Evolutionary conservation across 2,329 filamentous ascomycete genomes (phyloP).

Genomic region (Pestalotiopsis sp.): DNA sequence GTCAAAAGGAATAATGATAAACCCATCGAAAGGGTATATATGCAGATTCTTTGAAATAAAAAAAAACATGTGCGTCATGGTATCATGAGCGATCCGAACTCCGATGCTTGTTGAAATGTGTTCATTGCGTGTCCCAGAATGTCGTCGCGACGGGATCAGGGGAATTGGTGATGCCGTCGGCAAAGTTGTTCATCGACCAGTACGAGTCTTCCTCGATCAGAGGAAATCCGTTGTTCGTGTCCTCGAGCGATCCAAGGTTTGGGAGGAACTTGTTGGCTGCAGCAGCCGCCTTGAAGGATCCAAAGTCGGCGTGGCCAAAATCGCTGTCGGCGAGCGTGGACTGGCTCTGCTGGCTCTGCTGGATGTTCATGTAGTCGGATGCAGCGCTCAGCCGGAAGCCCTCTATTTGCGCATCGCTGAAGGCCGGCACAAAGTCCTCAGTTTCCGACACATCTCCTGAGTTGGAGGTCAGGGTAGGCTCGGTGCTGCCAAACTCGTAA

Average conservation of each 20-base stretch:
- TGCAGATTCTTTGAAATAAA: not conserved
- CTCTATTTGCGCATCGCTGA: constrained; percentile 46
- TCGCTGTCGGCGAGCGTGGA: constrained; percentile 45
- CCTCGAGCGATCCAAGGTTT: constrained; percentile 39
- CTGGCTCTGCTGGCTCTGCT: constrained; percentile 39
- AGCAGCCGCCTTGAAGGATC: constrained; percentile 55
- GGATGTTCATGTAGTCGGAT: constrained; percentile 48
- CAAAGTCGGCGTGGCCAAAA: constrained; percentile 53
- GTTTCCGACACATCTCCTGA: constrained; percentile 70
- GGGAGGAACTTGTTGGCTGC: constrained; percentile 47
- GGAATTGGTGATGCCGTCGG: constrained; percentile 34
- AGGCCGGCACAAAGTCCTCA: constrained; percentile 54
- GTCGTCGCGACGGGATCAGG: constrained; percentile 33
- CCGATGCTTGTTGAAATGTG: constrained; percentile 7
- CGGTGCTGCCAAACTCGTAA: constrained; percentile 50
- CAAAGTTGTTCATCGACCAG: constrained; percentile 41
- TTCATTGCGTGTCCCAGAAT: constrained; percentile 27
- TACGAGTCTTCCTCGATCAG: constrained; percentile 48
- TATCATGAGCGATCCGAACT: constrained; percentile 13
- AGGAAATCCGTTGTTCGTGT: constrained; percentile 43
- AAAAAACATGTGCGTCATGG: constrained; percentile 10
- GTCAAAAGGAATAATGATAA: not conserved
- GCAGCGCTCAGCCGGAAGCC: constrained; percentile 50
- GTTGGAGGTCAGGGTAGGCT: constrained; percentile 58
- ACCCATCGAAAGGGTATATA: constrained; percentile 6